Percentiles rank a stretch among this genome's conserved stretches.
These are phyloP conservation scores for Phytophthora kernoviae DNA, from an alignment of 352 stramenopile species.

Conservation along the genomic window DNA sequence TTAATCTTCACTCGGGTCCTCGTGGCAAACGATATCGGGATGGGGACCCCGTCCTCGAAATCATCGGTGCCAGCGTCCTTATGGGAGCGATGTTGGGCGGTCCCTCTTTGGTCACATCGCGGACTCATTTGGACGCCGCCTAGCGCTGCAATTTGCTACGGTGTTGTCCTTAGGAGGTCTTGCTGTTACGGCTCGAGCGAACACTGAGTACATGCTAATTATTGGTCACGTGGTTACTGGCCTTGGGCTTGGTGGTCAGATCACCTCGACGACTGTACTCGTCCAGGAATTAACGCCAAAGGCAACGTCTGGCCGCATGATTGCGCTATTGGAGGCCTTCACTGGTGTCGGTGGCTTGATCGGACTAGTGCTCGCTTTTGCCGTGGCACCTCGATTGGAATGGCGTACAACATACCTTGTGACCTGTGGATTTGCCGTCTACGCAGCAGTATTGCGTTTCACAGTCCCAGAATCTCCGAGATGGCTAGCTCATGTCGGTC, in stretches of 20 bases:
- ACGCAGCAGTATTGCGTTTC: constrained; percentile 26
- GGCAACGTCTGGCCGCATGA: constrained; percentile 29
- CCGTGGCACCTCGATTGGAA: constrained; percentile 27
- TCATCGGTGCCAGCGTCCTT: constrained; percentile 37
- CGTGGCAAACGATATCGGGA: constrained; percentile 35
- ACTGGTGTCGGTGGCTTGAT: constrained; percentile 39
- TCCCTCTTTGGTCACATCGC: constrained; percentile 41
- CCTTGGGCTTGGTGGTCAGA: constrained; percentile 43
- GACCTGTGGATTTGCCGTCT: constrained; percentile 29
- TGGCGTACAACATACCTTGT: constrained; percentile 42
- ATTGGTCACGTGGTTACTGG: constrained; percentile 37
- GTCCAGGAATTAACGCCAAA: constrained; percentile 43
- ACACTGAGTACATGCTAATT: constrained; percentile 27
- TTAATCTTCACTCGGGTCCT: constrained; percentile 41
- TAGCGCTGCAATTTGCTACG: constrained; percentile 35
- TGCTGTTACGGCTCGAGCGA: constrained; percentile 26
- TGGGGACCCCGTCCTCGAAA: constrained; percentile 29
- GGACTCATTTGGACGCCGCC: constrained; percentile 37
- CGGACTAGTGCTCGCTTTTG: constrained; percentile 36
- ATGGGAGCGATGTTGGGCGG: constrained; percentile 32
- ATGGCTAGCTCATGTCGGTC: constrained; percentile 42
- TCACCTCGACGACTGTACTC: constrained; percentile 35
- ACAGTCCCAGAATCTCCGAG: constrained; percentile 46
- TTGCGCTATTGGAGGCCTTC: constrained; percentile 49
- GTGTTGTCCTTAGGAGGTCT: constrained; percentile 37